Evolutionary conservation across 139 green algal species (phyloP), one percentile per base, ranked within the genome.

Genomic region (Ettlia oleoabundans): DNA sequence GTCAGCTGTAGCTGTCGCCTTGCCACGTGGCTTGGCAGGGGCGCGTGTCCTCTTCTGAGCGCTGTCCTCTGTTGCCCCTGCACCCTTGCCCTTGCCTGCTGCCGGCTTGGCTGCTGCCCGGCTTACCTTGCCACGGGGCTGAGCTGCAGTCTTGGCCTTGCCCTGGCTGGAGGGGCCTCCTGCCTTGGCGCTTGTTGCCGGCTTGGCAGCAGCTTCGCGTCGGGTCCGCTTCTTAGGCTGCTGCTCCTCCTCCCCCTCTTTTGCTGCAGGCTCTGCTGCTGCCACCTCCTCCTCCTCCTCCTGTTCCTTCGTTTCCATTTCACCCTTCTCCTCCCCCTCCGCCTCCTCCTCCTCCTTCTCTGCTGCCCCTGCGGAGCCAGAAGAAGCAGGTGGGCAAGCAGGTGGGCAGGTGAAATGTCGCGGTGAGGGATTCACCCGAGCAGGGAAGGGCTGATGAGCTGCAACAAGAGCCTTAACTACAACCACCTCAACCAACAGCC

Each of bases 51-150:
- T 5, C 32, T 43, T 69, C 24, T 67, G 40, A n/a, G 71, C 21
- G 4, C 40, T 41, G 10, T 28, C 15, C 18, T 28, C 55, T n/a
- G 55, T 32, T 24, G 41, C 47, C 13, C 18, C 55, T 65, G 55
- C 55, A 5, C 55, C 55, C 55, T 22, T 28, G 55, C 5, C 21
- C 55, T 22, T 65, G 55, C 55, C 70, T 78, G 70, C 70, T 64
- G 69, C 41, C 28, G n/a, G 37, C 42, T 26, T 63, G 42, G 42
- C n/a, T 3, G 69, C 42, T 7, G 42, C 69, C 38, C 30, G 55
- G 47, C 13, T 58, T 32, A n/a, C n/a, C 62, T 68, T 68, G 62
- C 62, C 62, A 26, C 68, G 68, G 8, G 40, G 26, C 69, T 76
- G 58, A 41, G 69, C 41, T 43, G 70, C 8, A 5, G 70, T 30